Evolutionary conservation across 306 rosid species (phyloP), one percentile per base, ranked within the genome.

Genomic region (Cucumis hystrix): DNA sequence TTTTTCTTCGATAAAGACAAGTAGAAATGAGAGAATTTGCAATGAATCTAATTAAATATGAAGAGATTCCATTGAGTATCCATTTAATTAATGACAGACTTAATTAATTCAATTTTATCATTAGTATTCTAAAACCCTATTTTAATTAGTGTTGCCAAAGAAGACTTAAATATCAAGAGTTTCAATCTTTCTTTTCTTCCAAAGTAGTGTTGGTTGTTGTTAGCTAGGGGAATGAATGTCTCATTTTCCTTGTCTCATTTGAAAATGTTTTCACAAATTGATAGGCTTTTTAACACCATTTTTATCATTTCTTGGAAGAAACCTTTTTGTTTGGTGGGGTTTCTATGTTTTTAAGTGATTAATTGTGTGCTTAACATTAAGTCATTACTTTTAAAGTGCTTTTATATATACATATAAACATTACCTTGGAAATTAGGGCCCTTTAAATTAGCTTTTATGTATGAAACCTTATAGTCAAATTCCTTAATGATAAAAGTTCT

Each of bases 261-360:
- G 76, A 71, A 49, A 71, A 71, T 47, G 37, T 71, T 49, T n/a
- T 49, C 59, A 71, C 37, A 52, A 51, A 28, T 51, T 25, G 16
- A 28, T 72, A 30, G 62, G 45, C 25, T 33, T 51, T 47, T 73
- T 23, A 51, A 25, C n/a, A 68, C 33, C 18, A 69, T 52, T 52
- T 52, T 52, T 10, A 73, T 71, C 43, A 71, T 71, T 71, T 25
- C 60, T 71, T 73, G 62, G 47, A 73, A 73, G 77, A 73, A 73
- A 73, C 63, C 30, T 73, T 70, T 51, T 30, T 3, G 60, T 17
- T 51, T n/a, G 33, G 77, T 73, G 77, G 77, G 77, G 77, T 52
- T 54, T 73, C 40, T 52, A 17, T 73, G 77, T 73, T 73, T 73
- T 30, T 9, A 14, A 23, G 41, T 28, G 23, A 72, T 72, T 73